A percentile compares a stretch with the other conserved stretches of the same genome.
Conservation (phyloP, 768 basidiomycete species). For the Vararia minispora region DNA sequence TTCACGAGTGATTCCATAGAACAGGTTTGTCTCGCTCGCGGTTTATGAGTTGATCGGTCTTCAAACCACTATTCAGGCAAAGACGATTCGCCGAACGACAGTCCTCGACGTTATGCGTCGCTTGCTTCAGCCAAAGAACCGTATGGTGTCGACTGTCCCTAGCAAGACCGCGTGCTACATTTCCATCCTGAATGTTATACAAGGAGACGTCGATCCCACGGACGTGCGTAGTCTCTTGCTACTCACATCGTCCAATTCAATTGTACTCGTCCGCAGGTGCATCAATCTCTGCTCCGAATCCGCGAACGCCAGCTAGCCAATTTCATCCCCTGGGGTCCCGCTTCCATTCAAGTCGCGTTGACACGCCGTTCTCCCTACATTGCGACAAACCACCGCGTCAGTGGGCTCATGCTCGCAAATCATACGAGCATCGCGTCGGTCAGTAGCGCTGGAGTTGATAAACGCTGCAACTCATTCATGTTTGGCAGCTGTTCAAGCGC, state of each 20-base stretch:
- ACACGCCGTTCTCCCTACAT: conserved; percentile 88
- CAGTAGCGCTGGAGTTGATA: conserved; percentile 19
- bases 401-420: conserved; percentile 97
- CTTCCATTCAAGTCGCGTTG: conserved; percentile 93
- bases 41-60: neutral
- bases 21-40: conserved; percentile 40
- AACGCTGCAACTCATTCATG: neutral
- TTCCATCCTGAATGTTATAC: conserved; percentile 96
- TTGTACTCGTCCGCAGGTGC: conserved; percentile 46
- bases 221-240: conserved; percentile 46
- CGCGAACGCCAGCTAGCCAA: conserved; percentile 93
- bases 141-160: conserved; percentile 92
- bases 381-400: conserved; percentile 83
- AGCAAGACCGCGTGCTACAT: conserved; percentile 94
- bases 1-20: conserved; percentile 97
- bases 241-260: neutral
- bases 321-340: conserved; percentile 99
- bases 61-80: conserved; percentile 51
- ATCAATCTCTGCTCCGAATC: conserved; percentile 93
- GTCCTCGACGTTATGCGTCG: conserved; percentile 98
- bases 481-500: conserved; percentile 75
- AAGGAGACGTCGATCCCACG: conserved; percentile 96
- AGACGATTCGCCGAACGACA: conserved; percentile 91
- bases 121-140: conserved; percentile 93
- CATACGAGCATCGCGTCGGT: conserved; percentile 98